Evolutionary conservation across 805 yeast species (phyloP).

Genomic region (Cyberlindnera mississippiensis): DNA sequence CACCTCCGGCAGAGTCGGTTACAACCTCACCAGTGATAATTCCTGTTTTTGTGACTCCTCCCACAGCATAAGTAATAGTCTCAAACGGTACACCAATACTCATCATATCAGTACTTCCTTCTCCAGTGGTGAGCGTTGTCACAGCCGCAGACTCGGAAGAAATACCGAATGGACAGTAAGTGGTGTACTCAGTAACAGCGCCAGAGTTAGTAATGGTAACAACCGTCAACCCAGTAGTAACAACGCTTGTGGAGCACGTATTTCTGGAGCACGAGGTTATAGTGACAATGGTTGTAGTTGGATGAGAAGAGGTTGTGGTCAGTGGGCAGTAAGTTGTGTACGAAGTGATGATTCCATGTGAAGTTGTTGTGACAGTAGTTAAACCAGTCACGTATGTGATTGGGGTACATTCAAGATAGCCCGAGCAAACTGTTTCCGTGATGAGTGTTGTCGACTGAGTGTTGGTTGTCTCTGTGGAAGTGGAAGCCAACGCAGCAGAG

Average conservation of each 20-base stretch:
- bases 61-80: not conserved
- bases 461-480: too few relatives aligned
- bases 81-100: not conserved
- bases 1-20: not conserved
- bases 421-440: not conserved
- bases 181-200: conserved; percentile 32
- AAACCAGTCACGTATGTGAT: not conserved
- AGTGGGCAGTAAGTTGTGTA: not conserved
- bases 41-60: not conserved
- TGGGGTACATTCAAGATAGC: not conserved
- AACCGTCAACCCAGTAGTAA: conserved; percentile 8
- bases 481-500: too few relatives aligned
- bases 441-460: too few relatives aligned
- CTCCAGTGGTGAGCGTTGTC: not conserved
- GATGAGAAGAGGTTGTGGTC: not conserved
- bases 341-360: not conserved
- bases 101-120: not conserved
- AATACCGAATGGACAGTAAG: conserved; percentile 10
- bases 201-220: conserved; percentile 19
- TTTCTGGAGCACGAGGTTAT: conserved; percentile 6
- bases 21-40: not conserved
- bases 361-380: not conserved
- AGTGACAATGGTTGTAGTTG: conserved; percentile 3
- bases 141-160: not conserved
- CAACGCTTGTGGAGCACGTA: not conserved